Base-by-base conservation (phyloP, 1,139 yeast genomes). In the Nadsonia commutata region DNA sequence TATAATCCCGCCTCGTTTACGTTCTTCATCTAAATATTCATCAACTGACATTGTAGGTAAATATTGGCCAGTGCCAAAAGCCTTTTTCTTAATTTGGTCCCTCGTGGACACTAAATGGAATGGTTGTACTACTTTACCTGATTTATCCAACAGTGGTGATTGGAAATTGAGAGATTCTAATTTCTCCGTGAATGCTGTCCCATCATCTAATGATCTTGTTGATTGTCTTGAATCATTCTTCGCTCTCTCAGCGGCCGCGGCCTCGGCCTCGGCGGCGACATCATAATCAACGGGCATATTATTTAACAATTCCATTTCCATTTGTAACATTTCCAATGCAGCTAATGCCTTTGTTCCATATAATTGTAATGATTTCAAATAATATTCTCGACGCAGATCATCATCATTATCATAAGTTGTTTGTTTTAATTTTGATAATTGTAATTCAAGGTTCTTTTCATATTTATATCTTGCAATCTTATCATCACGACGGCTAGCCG, bases 1-100 rank as follows among this genome's bases (percentile, higher is more conserved):
- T 43, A 72, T 67, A 40, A 74, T 80, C 45, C 88, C 86, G 2
- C 96, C 96, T 53, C 82, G 77, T 16, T 78, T 78, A 52, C 82
- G 67, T 57, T 90, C 98, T 53, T 83, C 78, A 44, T 86, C 94
- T 43, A 90, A 67, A 50, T 82, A 80, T 54, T 90, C 96, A 51
- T 90, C 98, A 0, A 93, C 90, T 0, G 95, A 69, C 94, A 93
- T 85, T 0, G 96, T 84, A 1, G 99, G 99, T 36, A 90, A 67
- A 33, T 74, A 78, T 60, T 90, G 97, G 0, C 97, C 98, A 1
- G 94, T 84, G 1, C 97, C 96, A 56, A 75, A 78, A 0, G 88
- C 95, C 52, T 78, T 75, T 21, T 68, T 64, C 46, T 71, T 68
- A 19, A 84, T 53, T 39, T 78, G 74, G 20, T 77, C 73, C 44